A percentile compares a stretch with the other conserved stretches of the same genome.
These are phyloP conservation scores for Candida ipomoeae DNA, from an alignment of 805 yeast genomes.

Conservation along the genomic window DNA sequence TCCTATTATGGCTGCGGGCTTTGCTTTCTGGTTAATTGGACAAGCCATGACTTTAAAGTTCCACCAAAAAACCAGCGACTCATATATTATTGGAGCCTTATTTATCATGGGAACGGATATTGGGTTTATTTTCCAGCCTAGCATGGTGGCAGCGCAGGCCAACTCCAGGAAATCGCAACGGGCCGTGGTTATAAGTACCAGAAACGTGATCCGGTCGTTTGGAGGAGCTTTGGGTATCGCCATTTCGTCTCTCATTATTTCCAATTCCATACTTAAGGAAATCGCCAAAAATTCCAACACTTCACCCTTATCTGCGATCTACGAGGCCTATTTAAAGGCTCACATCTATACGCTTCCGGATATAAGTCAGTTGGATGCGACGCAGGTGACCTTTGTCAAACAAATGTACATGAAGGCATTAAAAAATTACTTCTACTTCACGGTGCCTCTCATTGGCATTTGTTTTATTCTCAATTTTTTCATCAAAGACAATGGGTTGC, in stretches of 20 bases:
- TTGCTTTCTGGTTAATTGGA: slow-evolving; percentile 39
- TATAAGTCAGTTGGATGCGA: slow-evolving; percentile 17
- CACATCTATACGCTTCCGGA: slow-evolving; percentile 30
- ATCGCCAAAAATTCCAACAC: slow-evolving; percentile 11
- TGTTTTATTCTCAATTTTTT: slow-evolving; percentile 30
- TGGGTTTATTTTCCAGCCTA: slow-evolving; percentile 53
- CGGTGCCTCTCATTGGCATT: slow-evolving; percentile 32
- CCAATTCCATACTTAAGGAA: slow-evolving; percentile 29
- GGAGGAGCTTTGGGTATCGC: slow-evolving; percentile 65
- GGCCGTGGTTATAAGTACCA: slow-evolving; percentile 53
- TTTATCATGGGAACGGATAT: slow-evolving; percentile 39
- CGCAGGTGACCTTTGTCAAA: slow-evolving; percentile 20
- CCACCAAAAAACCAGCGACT: slow-evolving; percentile 27
- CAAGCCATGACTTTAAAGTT: slow-evolving; percentile 35
- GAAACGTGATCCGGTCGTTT: slow-evolving; percentile 54
- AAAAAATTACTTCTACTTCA: slow-evolving; percentile 28
- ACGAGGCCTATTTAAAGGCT: slow-evolving; percentile 22
- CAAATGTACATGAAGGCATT: slow-evolving; percentile 28
- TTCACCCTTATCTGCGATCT: slow-evolving; percentile 5
- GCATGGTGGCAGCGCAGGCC: slow-evolving; percentile 53
- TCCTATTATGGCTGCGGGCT: slow-evolving; percentile 39
- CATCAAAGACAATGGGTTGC: slow-evolving; percentile 38
- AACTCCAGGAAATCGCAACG: slow-evolving; percentile 49
- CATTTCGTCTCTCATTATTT: slow-evolving; percentile 35
- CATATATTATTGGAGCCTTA: slow-evolving; percentile 33